Base-by-base conservation (phyloP, 2,329 filamentous ascomycete species). In the Neofusicoccum parvum region DNA sequence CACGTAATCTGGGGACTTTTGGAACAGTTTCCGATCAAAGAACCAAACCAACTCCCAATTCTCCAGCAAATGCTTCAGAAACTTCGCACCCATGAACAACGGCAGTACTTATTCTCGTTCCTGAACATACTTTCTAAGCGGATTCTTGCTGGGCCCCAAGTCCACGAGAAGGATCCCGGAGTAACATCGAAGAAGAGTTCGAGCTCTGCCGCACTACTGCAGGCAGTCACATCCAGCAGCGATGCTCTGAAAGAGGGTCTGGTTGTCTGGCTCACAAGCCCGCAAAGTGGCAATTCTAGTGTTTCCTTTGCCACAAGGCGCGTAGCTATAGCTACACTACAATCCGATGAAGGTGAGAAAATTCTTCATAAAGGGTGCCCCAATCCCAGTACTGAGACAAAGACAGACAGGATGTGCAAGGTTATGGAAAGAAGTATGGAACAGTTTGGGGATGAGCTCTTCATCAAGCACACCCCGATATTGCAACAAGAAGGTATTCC, bases 401-500 rank as follows among this genome's bases (percentile, higher is more conserved):
- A 9, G 3, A 17, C 20, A 67, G 63, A 60, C 6, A 60, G 49
- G 14, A 62, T 67, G 43, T 37, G 27, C 23, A 64, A 60, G 9
- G 50, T 91, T 41, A 75, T 94, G 65, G 87, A 93, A 71, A 92
- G 88, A 72, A 86, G 84, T 56, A 80, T 97, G 56, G 82, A 81
- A 45, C 86, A 90, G 56, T 97, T 98, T 75, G 92, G 92, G 0
- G 94, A 97, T 71, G 87, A 90, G 58, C 81, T 98, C 11, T 96
- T 93, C 72, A 92, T 98, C 70, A 91, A 88, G 66, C 93, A 98
- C 76, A 87, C 90, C 0, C 89, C 94, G 5, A 86, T 91, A n/a
- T 74, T 95, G 45, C 91, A 94, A 72, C 95, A 99, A 83, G 92
- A 98, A 85, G 90, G 92, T 91, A 65, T 11, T 62, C 59, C 58